These are phyloP conservation scores for Alloteropsis semialata DNA, from an alignment of 176 grass and related monocot species.

Conservation along the genomic window DNA sequence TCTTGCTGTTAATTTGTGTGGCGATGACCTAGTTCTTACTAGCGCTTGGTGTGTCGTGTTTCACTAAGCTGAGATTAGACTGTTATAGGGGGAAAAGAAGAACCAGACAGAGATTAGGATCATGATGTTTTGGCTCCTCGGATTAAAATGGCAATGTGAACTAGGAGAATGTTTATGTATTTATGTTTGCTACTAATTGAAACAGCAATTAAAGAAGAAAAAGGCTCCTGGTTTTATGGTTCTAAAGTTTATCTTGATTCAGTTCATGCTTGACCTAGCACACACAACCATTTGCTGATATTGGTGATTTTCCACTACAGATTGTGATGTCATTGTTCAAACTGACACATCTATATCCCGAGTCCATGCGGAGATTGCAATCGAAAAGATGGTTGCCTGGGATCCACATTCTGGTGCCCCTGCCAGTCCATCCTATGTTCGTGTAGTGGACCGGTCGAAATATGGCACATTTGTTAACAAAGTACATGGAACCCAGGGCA, in stretches of 20 bases:
- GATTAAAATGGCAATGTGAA: not conserved
- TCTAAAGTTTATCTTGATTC: not conserved
- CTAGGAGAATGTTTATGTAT: not conserved
- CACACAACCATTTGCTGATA: not conserved
- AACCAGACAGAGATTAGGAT: no score
- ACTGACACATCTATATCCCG: constrained; percentile 83
- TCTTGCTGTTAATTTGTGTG: not conserved
- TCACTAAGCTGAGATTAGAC: not conserved
- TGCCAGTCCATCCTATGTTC: constrained; percentile 54
- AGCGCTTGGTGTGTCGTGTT: not conserved
- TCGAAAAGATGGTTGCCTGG: constrained; percentile 75
- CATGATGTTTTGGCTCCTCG: not conserved
- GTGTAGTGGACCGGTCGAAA: constrained; percentile 72
- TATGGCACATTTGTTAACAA: constrained; percentile 84
- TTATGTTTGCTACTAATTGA: not conserved
- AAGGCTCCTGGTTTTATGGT: not conserved
- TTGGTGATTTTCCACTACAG: constrained; percentile 39
- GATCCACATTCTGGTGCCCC: constrained; percentile 43
- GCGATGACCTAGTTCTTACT: not conserved
- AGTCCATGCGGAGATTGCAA: constrained; percentile 73
- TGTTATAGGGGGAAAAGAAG: no score
- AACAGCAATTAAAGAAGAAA: not conserved
- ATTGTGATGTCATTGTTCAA: constrained; percentile 83
- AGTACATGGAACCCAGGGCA: constrained; percentile 54
- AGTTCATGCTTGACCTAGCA: not conserved